phyloP scores from a whole-genome alignment of 2,329 filamentous ascomycete species.

The Fusarium cyanostomum region DNA sequence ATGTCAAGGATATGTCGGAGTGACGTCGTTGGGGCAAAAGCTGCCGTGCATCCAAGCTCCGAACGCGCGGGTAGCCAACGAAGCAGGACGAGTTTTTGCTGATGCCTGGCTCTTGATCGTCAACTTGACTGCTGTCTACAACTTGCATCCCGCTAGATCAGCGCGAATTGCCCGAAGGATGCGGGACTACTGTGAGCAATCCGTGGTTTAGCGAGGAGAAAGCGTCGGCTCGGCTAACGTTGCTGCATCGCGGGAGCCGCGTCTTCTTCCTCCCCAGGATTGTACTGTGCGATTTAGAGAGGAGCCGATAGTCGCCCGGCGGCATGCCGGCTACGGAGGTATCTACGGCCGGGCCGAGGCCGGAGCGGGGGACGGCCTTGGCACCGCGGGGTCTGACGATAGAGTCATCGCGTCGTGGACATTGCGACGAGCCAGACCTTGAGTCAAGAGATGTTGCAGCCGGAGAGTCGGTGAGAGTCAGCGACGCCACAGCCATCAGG shows the following conservation, averaged over 20 bases:
- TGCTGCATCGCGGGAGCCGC: constrained; percentile 9
- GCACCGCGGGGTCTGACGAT: constrained; percentile 19
- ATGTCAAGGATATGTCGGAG: constrained; percentile 1
- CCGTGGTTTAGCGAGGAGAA: background rate
- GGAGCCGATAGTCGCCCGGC: background rate
- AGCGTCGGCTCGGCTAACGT: constrained; percentile 16
- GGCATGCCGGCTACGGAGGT: constrained; percentile 31
- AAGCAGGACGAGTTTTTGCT: background rate
- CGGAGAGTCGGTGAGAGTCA: constrained; percentile 9
- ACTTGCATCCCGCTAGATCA: constrained; percentile 7
- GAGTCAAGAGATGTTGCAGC: constrained; percentile 13
- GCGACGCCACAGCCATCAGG: background rate
- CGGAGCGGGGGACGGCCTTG: constrained; percentile 28
- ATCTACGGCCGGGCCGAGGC: constrained; percentile 33
- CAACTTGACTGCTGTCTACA: background rate
- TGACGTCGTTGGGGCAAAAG: constrained; percentile 31
- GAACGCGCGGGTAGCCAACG: background rate
- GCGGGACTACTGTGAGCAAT: too few relatives aligned
- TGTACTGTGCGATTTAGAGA: constrained; percentile 32
- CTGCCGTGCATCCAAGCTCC: background rate
- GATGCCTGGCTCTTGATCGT: constrained; percentile 1
- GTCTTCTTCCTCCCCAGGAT: constrained; percentile 22
- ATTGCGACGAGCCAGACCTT: constrained; percentile 9
- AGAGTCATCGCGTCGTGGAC: constrained; percentile 1
- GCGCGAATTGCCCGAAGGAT: background rate